phyloP scores from a whole-genome alignment of 768 basidiomycete species.

The Phylloporus sp. region DNA sequence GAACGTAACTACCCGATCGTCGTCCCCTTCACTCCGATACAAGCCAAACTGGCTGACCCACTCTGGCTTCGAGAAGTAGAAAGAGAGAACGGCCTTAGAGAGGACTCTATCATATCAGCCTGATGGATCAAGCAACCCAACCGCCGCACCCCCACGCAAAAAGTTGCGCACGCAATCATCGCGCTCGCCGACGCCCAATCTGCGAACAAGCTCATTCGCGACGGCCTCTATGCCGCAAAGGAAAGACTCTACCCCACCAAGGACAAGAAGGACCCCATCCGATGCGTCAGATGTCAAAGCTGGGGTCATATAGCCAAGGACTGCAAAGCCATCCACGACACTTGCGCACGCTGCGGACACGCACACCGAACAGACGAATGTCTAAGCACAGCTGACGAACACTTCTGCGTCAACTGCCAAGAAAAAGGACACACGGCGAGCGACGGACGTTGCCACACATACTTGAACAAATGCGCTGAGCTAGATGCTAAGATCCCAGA shows the following conservation, averaged over 20 bases:
- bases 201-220: not conserved
- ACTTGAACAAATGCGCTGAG: not conserved
- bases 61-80: not conserved
- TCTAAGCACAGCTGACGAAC: not conserved
- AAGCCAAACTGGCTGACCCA: no score
- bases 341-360: not conserved
- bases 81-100: not conserved
- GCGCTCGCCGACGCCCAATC: not conserved
- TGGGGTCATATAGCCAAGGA: conserved; percentile 2
- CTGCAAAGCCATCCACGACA: not conserved
- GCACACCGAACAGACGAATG: not conserved
- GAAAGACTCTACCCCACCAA: not conserved
- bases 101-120: not conserved
- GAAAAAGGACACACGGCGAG: not conserved
- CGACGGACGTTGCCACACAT: not conserved
- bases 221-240: not conserved
- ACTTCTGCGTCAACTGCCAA: not conserved
- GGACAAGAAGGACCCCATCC: not conserved
- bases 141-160: not conserved
- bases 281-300: not conserved
- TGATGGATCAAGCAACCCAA: not conserved
- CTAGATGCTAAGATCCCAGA: conserved; percentile 1
- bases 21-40: not conserved
- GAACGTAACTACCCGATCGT: not conserved
- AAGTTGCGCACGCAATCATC: not conserved